Evolutionary conservation across 148 eudicot genomes (phyloP).

Genomic region (Rheum nobile): DNA sequence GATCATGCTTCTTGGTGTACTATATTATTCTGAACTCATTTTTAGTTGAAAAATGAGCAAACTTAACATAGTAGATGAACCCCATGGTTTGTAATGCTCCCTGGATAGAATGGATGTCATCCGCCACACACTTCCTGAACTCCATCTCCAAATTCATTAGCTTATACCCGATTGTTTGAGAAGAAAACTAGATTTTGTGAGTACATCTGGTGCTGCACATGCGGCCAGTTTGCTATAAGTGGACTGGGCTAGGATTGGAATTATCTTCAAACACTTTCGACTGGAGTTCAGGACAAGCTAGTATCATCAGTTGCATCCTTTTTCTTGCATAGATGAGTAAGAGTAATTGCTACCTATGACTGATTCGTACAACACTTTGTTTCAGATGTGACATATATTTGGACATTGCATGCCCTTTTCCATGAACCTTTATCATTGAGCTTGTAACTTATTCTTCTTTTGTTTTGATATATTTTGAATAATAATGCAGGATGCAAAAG

Average conservation of each 20-base stretch:
- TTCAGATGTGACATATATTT: background rate
- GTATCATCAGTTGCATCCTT: background rate
- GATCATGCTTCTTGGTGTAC: background rate
- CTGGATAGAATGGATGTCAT: background rate
- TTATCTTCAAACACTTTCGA: too few species aligned
- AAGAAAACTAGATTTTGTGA: background rate
- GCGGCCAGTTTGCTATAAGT: too few species aligned
- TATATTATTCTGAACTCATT: background rate
- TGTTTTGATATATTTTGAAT: background rate
- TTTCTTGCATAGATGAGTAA: background rate
- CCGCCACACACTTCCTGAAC: background rate
- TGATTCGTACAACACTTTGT: background rate
- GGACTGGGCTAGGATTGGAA: too few species aligned
- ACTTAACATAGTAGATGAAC: background rate
- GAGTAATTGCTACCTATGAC: background rate
- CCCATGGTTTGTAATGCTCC: background rate
- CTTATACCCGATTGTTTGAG: background rate
- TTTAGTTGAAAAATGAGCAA: background rate
- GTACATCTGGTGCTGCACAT: background rate
- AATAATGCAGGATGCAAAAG: conserved; percentile 84
- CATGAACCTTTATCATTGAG: background rate
- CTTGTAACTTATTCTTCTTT: background rate
- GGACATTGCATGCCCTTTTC: background rate
- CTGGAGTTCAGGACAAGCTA: background rate
- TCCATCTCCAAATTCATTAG: background rate